Percentiles rank a stretch among this genome's conserved stretches.
Evolutionary conservation across 73 alveolate species (phyloP).

Genomic region (Uronychia setigera): DNA sequence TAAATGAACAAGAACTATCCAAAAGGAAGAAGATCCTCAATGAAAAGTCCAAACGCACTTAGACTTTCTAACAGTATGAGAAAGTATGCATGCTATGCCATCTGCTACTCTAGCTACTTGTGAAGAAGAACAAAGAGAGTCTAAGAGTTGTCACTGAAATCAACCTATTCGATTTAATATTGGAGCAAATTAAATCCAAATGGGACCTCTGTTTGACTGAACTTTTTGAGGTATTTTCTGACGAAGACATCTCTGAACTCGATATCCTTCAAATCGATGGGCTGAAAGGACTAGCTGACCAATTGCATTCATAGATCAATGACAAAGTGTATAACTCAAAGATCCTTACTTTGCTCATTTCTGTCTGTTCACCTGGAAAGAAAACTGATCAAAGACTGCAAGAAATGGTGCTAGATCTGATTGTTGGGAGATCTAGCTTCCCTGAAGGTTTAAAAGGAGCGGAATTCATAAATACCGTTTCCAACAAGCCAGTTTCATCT

Average conservation of each 20-base stretch:
- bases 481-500: not conserved
- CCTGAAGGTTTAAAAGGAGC: not conserved
- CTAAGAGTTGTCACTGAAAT: not conserved
- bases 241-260: not conserved
- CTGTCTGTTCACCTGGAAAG: not conserved
- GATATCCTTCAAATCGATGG: conserved; percentile 8
- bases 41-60: too few species aligned
- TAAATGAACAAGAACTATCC: too few species aligned
- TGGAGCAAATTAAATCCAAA: not conserved
- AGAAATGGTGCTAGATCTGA: conserved; percentile 1
- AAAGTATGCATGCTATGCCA: conserved; percentile 13
- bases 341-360: not conserved
- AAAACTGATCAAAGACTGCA: not conserved
- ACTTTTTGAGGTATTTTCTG: not conserved
- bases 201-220: conserved; percentile 14
- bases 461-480: not conserved
- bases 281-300: not conserved
- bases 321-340: not conserved
- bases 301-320: not conserved
- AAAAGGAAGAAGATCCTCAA: too few species aligned
- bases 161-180: conserved; percentile 1
- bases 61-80: too few species aligned
- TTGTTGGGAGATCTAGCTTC: not conserved
- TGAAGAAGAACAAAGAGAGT: not conserved
- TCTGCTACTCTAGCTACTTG: not conserved